Evolutionary conservation across 2,329 filamentous ascomycete species (phyloP).

Genomic region (Xylariales sp.): DNA sequence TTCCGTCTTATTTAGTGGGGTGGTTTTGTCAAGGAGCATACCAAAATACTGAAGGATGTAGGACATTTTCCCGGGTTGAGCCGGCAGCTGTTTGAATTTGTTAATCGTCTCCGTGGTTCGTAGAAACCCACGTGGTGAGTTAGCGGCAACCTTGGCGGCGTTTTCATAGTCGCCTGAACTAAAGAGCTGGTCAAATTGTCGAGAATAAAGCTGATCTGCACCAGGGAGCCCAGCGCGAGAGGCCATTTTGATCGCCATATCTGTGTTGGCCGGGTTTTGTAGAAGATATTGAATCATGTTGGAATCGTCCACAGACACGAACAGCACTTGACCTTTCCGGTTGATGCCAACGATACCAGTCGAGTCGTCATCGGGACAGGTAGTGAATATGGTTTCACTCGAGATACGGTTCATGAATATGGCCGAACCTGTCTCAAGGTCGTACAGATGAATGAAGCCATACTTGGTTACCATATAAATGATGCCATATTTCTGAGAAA

Average conservation of each 20-base stretch:
- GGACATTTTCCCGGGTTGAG: slow-evolving; percentile 86
- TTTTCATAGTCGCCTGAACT: slow-evolving; percentile 82
- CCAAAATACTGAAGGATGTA: slow-evolving; percentile 98
- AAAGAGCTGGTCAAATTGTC: slow-evolving; percentile 92
- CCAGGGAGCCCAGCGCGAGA: slow-evolving; percentile 93
- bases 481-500: slow-evolving; percentile 95
- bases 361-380: slow-evolving; percentile 83
- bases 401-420: slow-evolving; percentile 99
- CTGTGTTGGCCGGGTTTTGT: slow-evolving; percentile 93
- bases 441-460: slow-evolving; percentile 98
- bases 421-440: slow-evolving; percentile 92
- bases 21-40: slow-evolving; percentile 94
- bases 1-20: slow-evolving; percentile 85
- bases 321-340: slow-evolving; percentile 95
- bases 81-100: slow-evolving; percentile 88
- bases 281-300: slow-evolving; percentile 94
- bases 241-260: slow-evolving; percentile 94
- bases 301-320: slow-evolving; percentile 91
- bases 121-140: slow-evolving; percentile 94
- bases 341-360: slow-evolving; percentile 94
- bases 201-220: slow-evolving; percentile 90
- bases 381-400: slow-evolving; percentile 98
- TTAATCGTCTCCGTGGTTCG: slow-evolving; percentile 96
- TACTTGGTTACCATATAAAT: slow-evolving; percentile 99
- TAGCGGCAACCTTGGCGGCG: slow-evolving; percentile 95